Percentiles rank a stretch among this genome's conserved stretches.
These are phyloP conservation scores for Pyrenophora seminiperda DNA, from an alignment of 2,329 filamentous ascomycete species.

Conservation along the genomic window DNA sequence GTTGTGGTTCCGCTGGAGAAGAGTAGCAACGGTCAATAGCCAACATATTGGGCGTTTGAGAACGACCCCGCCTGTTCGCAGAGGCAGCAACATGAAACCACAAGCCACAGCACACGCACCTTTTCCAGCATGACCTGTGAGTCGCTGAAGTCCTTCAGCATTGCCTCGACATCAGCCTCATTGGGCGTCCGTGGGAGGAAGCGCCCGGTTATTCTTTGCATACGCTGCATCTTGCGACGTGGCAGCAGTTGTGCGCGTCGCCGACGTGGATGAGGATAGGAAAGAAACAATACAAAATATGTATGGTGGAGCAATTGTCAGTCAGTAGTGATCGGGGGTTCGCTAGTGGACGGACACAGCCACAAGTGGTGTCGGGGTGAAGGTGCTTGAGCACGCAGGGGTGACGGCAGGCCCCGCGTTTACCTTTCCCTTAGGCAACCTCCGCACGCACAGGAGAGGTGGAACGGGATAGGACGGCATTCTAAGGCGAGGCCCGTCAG, in stretches of 20 bases:
- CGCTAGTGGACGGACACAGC: constrained; percentile 30
- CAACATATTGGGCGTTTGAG: constrained; percentile 1
- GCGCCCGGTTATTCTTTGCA: constrained; percentile 76
- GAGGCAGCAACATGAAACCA: constrained; percentile 1
- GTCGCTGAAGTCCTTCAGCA: constrained; percentile 81
- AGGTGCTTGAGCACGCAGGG: constrained; percentile 24
- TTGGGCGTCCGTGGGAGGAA: constrained; percentile 74
- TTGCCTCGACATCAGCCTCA: constrained; percentile 73
- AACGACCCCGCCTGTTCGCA: constrained; percentile 27
- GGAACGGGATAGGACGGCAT: constrained; percentile 7
- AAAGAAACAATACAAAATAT: constrained; percentile 1
- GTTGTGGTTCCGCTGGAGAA: background rate
- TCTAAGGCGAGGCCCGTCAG: constrained; percentile 3
- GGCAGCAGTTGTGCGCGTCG: constrained; percentile 24
- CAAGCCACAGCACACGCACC: constrained; percentile 54
- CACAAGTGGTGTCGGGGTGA: constrained; percentile 19
- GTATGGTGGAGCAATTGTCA: background rate
- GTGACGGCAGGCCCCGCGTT: constrained; percentile 13
- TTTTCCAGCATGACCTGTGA: constrained; percentile 74
- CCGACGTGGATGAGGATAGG: constrained; percentile 6
- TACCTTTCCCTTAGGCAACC: constrained; percentile 29
- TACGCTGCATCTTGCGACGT: constrained; percentile 64
- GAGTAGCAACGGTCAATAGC: background rate
- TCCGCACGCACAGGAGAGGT: constrained; percentile 2
- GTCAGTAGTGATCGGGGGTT: constrained; percentile 11